Percentiles rank a stretch among this genome's conserved stretches.
phyloP scores from a whole-genome alignment of 2,329 filamentous ascomycete species.

The Hymenoscyphus albidus region DNA sequence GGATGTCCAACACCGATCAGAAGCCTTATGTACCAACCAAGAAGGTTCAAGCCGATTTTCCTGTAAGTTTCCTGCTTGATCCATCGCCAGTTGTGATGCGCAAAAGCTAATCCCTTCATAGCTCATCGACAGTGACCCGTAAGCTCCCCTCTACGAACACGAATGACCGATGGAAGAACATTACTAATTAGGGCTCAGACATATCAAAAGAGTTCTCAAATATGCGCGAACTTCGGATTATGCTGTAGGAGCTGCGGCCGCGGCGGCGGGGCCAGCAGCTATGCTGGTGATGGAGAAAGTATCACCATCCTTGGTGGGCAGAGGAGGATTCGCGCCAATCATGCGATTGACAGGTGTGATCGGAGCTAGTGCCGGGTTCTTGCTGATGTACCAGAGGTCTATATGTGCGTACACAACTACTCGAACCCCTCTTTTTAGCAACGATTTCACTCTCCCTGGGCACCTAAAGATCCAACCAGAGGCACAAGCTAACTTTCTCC shows the following conservation, averaged over 20 bases:
- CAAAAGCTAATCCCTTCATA: slow-evolving; percentile 43
- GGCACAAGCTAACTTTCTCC: slow-evolving; percentile 8
- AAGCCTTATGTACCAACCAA: slow-evolving; percentile 67
- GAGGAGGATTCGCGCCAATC: slow-evolving; percentile 74
- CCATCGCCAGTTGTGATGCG: neutral
- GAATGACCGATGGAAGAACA: slow-evolving; percentile 4
- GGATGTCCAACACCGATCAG: slow-evolving; percentile 37
- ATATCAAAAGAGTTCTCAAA: slow-evolving; percentile 82
- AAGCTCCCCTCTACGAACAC: slow-evolving; percentile 40
- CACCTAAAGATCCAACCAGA: neutral
- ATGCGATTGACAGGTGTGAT: slow-evolving; percentile 76
- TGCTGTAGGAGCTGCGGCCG: slow-evolving; percentile 61
- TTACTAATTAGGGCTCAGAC: slow-evolving; percentile 50
- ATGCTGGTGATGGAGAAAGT: slow-evolving; percentile 80
- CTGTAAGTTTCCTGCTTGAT: slow-evolving; percentile 55
- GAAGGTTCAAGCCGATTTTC: slow-evolving; percentile 77
- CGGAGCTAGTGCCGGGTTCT: slow-evolving; percentile 72
- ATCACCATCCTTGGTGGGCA: slow-evolving; percentile 79
- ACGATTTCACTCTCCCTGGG: neutral
- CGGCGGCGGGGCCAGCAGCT: slow-evolving; percentile 67
- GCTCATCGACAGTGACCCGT: slow-evolving; percentile 99
- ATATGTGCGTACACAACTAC: slow-evolving; percentile 60
- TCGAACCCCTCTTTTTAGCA: neutral
- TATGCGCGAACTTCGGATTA: slow-evolving; percentile 90
- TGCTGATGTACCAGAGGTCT: slow-evolving; percentile 82